Percentiles rank a stretch among this genome's conserved stretches.
Evolutionary conservation across 2,329 filamentous ascomycete genomes (phyloP).

Genomic region (Xylaria polymorpha): DNA sequence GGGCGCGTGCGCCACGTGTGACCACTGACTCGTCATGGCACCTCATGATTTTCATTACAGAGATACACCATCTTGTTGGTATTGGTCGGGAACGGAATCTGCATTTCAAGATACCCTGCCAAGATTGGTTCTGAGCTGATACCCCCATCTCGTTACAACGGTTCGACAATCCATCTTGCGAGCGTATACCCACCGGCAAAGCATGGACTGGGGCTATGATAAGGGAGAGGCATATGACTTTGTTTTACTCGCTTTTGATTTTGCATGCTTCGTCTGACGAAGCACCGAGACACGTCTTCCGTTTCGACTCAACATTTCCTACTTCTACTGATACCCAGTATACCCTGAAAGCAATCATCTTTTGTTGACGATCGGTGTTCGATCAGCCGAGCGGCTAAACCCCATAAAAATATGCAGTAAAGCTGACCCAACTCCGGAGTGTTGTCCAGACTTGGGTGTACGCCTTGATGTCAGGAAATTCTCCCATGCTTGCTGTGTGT

Average conservation of each 20-base stretch:
- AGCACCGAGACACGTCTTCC: slow-evolving; percentile 46
- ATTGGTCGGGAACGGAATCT: slow-evolving; percentile 53
- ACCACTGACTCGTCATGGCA: slow-evolving; percentile 36
- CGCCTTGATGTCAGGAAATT: slow-evolving; percentile 38
- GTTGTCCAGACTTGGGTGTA: slow-evolving; percentile 18
- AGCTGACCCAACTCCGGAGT: slow-evolving; percentile 22
- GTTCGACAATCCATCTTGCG: slow-evolving; percentile 41
- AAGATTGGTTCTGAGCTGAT: slow-evolving; percentile 53
- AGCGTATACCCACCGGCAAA: slow-evolving; percentile 38
- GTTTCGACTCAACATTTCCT: slow-evolving; percentile 49
- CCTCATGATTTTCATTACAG: slow-evolving; percentile 48
- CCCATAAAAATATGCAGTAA: slow-evolving; percentile 21
- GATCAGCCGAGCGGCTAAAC: slow-evolving; percentile 30
- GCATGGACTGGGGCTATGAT: slow-evolving; percentile 44
- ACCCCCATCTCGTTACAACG: slow-evolving; percentile 47
- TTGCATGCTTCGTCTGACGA: slow-evolving; percentile 50
- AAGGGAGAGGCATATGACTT: slow-evolving; percentile 47
- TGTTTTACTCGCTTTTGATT: slow-evolving; percentile 48
- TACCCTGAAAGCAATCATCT: slow-evolving; percentile 50
- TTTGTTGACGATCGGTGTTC: slow-evolving; percentile 41
- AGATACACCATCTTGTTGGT: slow-evolving; percentile 49
- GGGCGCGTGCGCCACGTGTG: slow-evolving; percentile 36
- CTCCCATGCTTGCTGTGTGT: slow-evolving; percentile 42
- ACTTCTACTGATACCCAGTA: slow-evolving; percentile 54
- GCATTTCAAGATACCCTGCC: slow-evolving; percentile 54